These are phyloP conservation scores for Aspergillus panamensis DNA, from an alignment of 495 filamentous ascomycete genomes.

Conservation along the genomic window DNA sequence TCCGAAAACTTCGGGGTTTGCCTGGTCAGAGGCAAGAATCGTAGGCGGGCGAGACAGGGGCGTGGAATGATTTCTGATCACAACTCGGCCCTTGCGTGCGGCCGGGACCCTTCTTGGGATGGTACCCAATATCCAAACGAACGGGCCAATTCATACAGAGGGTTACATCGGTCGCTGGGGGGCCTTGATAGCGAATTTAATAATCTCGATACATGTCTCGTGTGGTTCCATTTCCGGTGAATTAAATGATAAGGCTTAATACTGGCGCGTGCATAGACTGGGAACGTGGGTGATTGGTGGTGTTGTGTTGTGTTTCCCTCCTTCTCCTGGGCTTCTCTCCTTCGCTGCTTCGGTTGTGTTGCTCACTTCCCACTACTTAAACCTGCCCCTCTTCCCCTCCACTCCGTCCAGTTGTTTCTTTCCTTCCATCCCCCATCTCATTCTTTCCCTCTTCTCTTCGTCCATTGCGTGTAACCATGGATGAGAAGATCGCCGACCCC, in stretches of 20 bases:
- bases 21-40: background rate
- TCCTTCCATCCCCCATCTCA: background rate
- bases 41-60: background rate
- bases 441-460: background rate
- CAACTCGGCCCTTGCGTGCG: background rate
- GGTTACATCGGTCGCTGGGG: constrained; percentile 1
- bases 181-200: background rate
- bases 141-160: background rate
- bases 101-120: background rate
- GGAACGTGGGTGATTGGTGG: no score
- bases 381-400: background rate
- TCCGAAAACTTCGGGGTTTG: no score
- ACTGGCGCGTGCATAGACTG: background rate
- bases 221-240: background rate
- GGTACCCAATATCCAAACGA: background rate
- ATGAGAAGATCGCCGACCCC: constrained; percentile 29
- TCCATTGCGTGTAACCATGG: constrained; percentile 21
- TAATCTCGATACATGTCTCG: background rate
- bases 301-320: constrained; percentile 1
- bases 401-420: background rate
- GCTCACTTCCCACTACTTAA: background rate
- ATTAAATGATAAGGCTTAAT: no score
- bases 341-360: background rate
- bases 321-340: background rate
- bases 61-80: background rate